Evolutionary conservation across 2,329 filamentous ascomycete genomes (phyloP).

Genomic region (Sporothrix schenckii): DNA sequence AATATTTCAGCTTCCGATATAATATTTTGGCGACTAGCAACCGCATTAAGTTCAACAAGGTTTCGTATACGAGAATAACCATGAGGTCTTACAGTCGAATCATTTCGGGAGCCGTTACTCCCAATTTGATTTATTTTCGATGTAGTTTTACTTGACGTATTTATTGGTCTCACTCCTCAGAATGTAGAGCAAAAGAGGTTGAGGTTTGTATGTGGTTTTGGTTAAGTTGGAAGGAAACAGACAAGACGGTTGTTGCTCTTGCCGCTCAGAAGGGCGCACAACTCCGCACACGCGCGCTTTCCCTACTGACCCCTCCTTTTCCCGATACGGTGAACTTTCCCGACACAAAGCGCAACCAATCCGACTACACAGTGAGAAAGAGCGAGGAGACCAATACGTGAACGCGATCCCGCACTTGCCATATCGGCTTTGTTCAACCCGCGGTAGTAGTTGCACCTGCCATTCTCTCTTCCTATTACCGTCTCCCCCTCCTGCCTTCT

Average conservation of each 20-base stretch:
- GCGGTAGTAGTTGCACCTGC: not conserved
- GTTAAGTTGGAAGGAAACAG: not conserved
- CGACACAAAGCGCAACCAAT: conserved; percentile 14
- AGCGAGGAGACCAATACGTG: conserved; percentile 1
- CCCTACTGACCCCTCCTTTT: conserved; percentile 16
- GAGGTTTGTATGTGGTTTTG: no score
- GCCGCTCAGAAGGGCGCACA: conserved; percentile 1
- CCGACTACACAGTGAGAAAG: not conserved
- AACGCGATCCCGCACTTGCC: conserved; percentile 15
- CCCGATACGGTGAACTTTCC: conserved; percentile 14
- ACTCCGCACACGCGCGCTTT: conserved; percentile 5
- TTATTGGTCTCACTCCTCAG: no score
- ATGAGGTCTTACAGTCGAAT: not conserved
- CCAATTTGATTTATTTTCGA: not conserved
- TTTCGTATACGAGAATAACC: not conserved
- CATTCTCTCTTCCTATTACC: conserved; percentile 15
- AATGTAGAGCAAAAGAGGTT: not conserved
- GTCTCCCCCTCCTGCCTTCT: not conserved
- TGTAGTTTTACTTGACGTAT: not conserved
- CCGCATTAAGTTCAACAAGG: not conserved
- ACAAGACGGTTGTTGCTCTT: not conserved
- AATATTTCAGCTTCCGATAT: not conserved
- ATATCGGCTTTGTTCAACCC: not conserved
- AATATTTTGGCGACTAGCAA: not conserved
- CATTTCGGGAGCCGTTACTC: not conserved